Evolutionary conservation across 192 early-diverging fungal genomes (phyloP), one percentile per base, ranked within the genome.

Genomic region (Ambispora gerdemannii): DNA sequence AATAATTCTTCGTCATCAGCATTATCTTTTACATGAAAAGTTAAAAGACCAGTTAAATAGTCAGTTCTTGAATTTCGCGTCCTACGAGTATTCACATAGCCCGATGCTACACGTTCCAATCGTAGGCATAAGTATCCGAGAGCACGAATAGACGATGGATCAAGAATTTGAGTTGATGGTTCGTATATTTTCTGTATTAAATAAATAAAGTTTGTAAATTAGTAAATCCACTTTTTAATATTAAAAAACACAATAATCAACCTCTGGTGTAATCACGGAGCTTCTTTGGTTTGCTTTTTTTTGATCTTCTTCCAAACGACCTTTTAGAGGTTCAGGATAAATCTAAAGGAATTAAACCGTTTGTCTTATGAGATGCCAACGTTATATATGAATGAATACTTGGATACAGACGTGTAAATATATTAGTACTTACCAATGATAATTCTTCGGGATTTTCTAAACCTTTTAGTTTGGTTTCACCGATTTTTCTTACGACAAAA

Each of bases 371-470:
- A 43, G 38, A 43, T 34, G 24, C 38, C 17, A 49, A n/a, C n/a
- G 13, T 4, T 17, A 25, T 19, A 15, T 17, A 7, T 47, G 24
- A 53, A 22, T 17, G 7, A 25, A 22, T 3, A n/a, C 13, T 34
- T 8, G 10, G 50, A 11, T 15, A 43, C n/a, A n/a, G n/a, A 67
- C 70, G 73, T 74, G 71, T 72, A 20, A 67, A 50, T 67, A 73
- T 69, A 43, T 43, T 43, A 32, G 6, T 47, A 74, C 25, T 74
- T 10, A 94, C 87, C 72, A 90, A 71, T 33, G 83, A 89, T 28
- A 95, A 74, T 72, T 87, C 83, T 74, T 96, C 94, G 3, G 92
- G 91, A 4, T 91, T 93, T 74, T 96, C 94, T 10, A 96, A 75
- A 0, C 94, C 94, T 79, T 96, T 96, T 20, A 96, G 82, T 61